phyloP scores from a whole-genome alignment of 495 filamentous ascomycete genomes.

The Penicillium ucsense region DNA sequence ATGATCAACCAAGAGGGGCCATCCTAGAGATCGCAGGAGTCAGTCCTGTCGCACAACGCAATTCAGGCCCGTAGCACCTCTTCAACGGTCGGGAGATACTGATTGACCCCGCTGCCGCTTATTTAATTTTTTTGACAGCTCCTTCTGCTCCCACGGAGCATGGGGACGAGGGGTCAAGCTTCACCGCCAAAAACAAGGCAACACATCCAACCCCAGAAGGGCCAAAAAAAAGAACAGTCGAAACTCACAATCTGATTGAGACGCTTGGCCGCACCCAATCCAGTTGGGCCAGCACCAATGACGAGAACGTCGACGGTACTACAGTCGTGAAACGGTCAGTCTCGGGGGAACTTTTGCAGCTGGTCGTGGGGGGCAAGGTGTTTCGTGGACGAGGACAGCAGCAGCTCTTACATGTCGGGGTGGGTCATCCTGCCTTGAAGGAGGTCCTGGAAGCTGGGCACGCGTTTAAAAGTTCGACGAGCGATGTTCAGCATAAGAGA shows the following conservation, averaged over 20 bases:
- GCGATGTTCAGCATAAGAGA: slow-evolving; percentile 44
- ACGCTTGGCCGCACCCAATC: slow-evolving; percentile 93
- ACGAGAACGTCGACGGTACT: slow-evolving; percentile 95
- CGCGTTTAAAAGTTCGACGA: slow-evolving; percentile 43
- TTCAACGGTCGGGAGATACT: not conserved
- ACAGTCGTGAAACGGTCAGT: slow-evolving; percentile 15
- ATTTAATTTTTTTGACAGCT: slow-evolving; percentile 7
- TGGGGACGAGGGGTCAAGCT: not conserved
- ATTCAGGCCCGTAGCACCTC: slow-evolving; percentile 10
- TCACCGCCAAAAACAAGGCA: not conserved
- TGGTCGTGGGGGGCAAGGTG: not conserved
- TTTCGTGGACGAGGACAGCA: not conserved
- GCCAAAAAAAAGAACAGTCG: slow-evolving; percentile 8
- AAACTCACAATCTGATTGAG: slow-evolving; percentile 82
- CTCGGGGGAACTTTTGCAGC: not conserved
- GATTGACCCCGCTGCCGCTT: not conserved
- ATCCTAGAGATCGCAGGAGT: slow-evolving; percentile 42
- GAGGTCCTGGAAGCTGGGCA: slow-evolving; percentile 51
- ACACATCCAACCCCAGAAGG: too few species aligned
- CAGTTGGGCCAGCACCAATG: slow-evolving; percentile 96
- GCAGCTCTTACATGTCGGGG: slow-evolving; percentile 37
- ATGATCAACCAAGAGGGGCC: slow-evolving; percentile 93
- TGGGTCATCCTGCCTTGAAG: slow-evolving; percentile 51
- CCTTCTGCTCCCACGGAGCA: not conserved
- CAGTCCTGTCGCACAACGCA: slow-evolving; percentile 3